A percentile compares a stretch with the other conserved stretches of the same genome.
phyloP scores from a whole-genome alignment of 192 early-diverging fungal genomes.

The Podila verticillata region DNA sequence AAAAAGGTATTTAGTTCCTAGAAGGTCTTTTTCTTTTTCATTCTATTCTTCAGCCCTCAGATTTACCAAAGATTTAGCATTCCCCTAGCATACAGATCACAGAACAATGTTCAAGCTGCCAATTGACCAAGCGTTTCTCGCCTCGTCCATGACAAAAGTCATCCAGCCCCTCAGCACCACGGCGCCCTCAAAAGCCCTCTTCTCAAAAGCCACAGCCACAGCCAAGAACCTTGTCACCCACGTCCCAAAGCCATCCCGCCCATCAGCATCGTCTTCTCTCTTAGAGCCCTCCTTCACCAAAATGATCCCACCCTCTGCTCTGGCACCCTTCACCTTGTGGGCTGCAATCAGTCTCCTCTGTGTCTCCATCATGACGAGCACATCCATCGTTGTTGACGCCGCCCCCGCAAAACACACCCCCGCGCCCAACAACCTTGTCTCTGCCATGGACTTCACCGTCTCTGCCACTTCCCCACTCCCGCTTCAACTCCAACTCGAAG shows the following conservation, averaged over 20 bases:
- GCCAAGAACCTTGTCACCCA: neutral
- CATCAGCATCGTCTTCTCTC: neutral
- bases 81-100: neutral
- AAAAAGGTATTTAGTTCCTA: too few species aligned
- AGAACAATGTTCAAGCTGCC: neutral
- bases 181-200: neutral
- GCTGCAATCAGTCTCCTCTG: conserved; percentile 6
- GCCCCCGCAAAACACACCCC: conserved; percentile 9
- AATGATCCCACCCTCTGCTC: neutral
- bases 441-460: conserved; percentile 10
- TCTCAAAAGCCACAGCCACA: neutral
- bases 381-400: neutral
- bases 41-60: too few species aligned
- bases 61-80: neutral
- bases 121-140: conserved; percentile 10
- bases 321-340: conserved; percentile 1
- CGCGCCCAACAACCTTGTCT: conserved; percentile 1
- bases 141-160: conserved; percentile 23
- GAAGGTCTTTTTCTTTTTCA: too few species aligned
- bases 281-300: too few species aligned
- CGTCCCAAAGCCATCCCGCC: neutral
- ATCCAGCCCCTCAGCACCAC: conserved; percentile 16
- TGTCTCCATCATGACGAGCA: conserved; percentile 4
- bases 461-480: conserved; percentile 10
- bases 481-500: conserved; percentile 36